These are phyloP conservation scores for Starmerella apicola DNA, from an alignment of 805 yeast genomes.

Conservation along the genomic window DNA sequence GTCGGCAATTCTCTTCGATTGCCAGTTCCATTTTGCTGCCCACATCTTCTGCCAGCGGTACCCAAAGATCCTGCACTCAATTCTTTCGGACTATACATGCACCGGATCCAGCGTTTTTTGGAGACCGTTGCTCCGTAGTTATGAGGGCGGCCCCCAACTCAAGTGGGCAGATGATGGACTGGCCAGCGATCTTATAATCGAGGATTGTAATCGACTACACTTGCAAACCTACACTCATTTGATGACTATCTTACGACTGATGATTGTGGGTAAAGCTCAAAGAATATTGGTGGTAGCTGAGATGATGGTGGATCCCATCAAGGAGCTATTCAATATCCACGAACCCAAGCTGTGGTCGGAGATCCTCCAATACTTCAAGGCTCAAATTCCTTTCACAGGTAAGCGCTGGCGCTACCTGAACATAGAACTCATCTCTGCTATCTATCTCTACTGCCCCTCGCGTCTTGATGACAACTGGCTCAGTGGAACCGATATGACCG, in stretches of 20 bases:
- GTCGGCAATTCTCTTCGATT: constrained; percentile 59
- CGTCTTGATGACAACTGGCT: constrained; percentile 74
- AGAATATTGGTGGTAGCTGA: constrained; percentile 50
- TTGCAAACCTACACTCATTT: constrained; percentile 34
- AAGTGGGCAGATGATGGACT: constrained; percentile 7
- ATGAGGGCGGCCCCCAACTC: constrained; percentile 4
- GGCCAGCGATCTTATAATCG: constrained; percentile 10
- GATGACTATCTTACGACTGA: constrained; percentile 42
- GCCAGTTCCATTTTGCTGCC: constrained; percentile 38
- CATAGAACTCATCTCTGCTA: constrained; percentile 85
- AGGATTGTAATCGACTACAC: constrained; percentile 14
- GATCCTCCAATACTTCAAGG: constrained; percentile 59
- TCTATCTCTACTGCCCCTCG: constrained; percentile 62
- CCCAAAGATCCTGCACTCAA: constrained; percentile 14
- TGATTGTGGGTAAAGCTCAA: constrained; percentile 59
- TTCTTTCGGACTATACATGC: constrained; percentile 5
- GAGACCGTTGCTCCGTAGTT: not conserved
- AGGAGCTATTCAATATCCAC: constrained; percentile 46
- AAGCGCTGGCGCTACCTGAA: constrained; percentile 87
- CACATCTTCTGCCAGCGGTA: constrained; percentile 27
- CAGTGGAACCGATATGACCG: constrained; percentile 64
- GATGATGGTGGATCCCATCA: constrained; percentile 48
- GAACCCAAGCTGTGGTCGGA: constrained; percentile 55
- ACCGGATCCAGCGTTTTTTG: constrained; percentile 4
- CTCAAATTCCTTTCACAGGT: constrained; percentile 79